Evolutionary conservation across 495 filamentous ascomycete genomes (phyloP).

Genomic region (Podospora australis): DNA sequence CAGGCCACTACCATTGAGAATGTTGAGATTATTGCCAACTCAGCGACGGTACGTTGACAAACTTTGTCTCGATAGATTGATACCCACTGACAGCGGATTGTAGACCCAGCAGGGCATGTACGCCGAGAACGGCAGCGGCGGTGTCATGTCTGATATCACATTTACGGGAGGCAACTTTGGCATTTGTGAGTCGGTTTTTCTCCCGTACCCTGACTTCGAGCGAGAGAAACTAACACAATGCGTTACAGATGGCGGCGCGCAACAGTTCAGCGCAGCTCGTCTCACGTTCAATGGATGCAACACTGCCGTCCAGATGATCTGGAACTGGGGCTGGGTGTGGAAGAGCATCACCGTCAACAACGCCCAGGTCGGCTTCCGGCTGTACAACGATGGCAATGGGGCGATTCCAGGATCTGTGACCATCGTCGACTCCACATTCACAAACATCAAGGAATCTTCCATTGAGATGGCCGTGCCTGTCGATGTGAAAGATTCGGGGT

Average conservation of each 20-base stretch:
- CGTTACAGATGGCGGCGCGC: constrained; percentile 74
- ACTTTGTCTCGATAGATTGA: too few species aligned
- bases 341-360: constrained; percentile 70
- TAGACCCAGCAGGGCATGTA: constrained; percentile 82
- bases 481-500: too few species aligned
- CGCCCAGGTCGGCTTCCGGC: constrained; percentile 65
- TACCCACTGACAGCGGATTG: too few species aligned
- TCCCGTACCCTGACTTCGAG: too few species aligned
- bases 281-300: constrained; percentile 76
- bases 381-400: constrained; percentile 52
- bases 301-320: constrained; percentile 81
- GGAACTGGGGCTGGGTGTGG: constrained; percentile 85
- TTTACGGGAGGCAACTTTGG: constrained; percentile 81
- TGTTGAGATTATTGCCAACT: constrained; percentile 67
- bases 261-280: constrained; percentile 86
- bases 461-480: too few species aligned
- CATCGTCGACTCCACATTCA: constrained; percentile 68
- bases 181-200: constrained; percentile 26
- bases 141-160: constrained; percentile 73
- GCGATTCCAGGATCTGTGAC: constrained; percentile 70
- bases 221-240: too few species aligned
- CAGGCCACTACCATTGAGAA: constrained; percentile 88
- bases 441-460: background rate
- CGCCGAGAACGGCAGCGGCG: constrained; percentile 89
- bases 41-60: too few species aligned